A percentile compares a stretch with the other conserved stretches of the same genome.
Evolutionary conservation across 2,329 filamentous ascomycete species (phyloP).

Genomic region (Biscogniauxia sp.): DNA sequence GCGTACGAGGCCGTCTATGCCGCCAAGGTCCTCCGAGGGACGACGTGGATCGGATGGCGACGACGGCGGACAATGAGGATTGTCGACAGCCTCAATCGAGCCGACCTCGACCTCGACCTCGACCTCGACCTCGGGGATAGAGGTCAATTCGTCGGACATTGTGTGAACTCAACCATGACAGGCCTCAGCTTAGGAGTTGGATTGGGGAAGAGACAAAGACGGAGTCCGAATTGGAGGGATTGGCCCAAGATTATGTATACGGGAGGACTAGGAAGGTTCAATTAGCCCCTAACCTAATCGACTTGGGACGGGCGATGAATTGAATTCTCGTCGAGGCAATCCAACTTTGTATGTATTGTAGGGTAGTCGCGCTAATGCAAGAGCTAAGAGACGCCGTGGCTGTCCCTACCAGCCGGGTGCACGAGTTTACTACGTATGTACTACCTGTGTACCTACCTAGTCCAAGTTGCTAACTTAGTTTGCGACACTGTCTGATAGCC

Average conservation of each 20-base stretch:
- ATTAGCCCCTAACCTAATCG: neutral
- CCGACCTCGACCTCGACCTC: slow-evolving; percentile 7
- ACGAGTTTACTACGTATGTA: neutral
- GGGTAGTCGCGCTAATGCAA: slow-evolving; percentile 18
- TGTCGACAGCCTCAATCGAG: slow-evolving; percentile 19
- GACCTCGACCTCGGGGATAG: slow-evolving; percentile 17
- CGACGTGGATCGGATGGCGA: neutral
- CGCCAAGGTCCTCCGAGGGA: slow-evolving; percentile 3
- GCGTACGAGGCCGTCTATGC: slow-evolving; percentile 19
- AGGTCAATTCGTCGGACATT: slow-evolving; percentile 27
- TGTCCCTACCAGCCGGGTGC: neutral
- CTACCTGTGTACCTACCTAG: too few relatives aligned
- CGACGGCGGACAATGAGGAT: slow-evolving; percentile 17
- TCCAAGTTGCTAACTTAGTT: neutral
- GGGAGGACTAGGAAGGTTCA: neutral
- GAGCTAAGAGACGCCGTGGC: slow-evolving; percentile 9
- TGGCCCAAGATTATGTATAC: neutral
- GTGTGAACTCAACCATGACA: slow-evolving; percentile 3
- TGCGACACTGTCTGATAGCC: slow-evolving; percentile 1
- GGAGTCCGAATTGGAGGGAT: neutral
- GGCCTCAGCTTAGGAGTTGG: slow-evolving; percentile 1
- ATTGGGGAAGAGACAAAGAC: slow-evolving; percentile 1
- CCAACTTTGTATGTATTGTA: neutral
- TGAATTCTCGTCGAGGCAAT: neutral
- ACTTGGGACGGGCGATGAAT: neutral